phyloP scores from a whole-genome alignment of 306 rosid species.

The Fagus sylvatica region DNA sequence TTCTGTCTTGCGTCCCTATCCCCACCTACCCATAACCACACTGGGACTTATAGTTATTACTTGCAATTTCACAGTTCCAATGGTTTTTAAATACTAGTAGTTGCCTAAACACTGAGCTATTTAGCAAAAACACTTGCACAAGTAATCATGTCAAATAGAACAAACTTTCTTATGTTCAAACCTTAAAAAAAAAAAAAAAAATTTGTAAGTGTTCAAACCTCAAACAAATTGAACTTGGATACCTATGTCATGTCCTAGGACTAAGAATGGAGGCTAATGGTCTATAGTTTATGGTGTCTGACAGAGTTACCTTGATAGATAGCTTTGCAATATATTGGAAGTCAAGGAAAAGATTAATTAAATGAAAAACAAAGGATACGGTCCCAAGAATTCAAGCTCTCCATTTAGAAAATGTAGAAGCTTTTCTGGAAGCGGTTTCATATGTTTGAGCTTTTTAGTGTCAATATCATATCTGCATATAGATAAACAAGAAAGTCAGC shows the following conservation, averaged over 20 bases:
- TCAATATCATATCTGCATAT: slow-evolving; percentile 64
- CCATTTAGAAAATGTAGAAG: slow-evolving; percentile 56
- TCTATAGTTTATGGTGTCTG: background rate
- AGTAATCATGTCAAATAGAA: slow-evolving; percentile 14
- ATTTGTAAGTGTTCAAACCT: slow-evolving; percentile 4
- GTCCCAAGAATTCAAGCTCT: slow-evolving; percentile 82
- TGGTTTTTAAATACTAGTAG: slow-evolving; percentile 8
- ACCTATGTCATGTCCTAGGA: background rate
- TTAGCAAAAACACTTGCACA: background rate
- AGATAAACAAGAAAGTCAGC: slow-evolving; percentile 26
- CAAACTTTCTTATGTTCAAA: slow-evolving; percentile 2
- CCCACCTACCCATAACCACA: background rate
- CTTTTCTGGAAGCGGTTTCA: slow-evolving; percentile 60
- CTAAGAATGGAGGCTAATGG: background rate
- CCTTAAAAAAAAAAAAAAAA: too few relatives aligned
- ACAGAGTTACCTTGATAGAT: background rate
- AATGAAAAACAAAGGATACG: slow-evolving; percentile 60
- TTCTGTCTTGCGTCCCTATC: too few relatives aligned
- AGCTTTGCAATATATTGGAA: background rate
- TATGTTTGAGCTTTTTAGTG: slow-evolving; percentile 65
- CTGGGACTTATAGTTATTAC: background rate
- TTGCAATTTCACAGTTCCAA: background rate
- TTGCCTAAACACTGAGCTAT: slow-evolving; percentile 6
- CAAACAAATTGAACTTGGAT: background rate
- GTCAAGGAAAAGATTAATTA: background rate